Percentiles rank a stretch among this genome's conserved stretches.
phyloP scores from a whole-genome alignment of 441 rosid genomes.

The Populus trichocarpa region DNA sequence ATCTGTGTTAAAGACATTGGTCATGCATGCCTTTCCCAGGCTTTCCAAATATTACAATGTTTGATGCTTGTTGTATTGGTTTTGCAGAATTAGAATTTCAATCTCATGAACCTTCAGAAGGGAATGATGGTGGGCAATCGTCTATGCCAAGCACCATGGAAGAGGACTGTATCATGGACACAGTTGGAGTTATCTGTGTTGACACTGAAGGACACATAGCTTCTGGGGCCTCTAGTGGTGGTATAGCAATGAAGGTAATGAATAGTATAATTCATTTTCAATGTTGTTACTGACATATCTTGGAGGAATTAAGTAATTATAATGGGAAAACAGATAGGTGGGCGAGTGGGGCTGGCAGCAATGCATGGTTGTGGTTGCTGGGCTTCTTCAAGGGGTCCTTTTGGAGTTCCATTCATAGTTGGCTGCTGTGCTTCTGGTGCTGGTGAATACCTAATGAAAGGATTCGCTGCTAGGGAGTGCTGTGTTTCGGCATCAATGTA shows the following conservation, averaged over 20 bases:
- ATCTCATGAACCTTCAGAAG: conserved; percentile 15
- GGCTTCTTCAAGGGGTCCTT: conserved; percentile 83
- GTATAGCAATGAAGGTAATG: conserved; percentile 84
- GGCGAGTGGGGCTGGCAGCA: conserved; percentile 93
- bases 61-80: conserved; percentile 7
- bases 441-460: conserved; percentile 89
- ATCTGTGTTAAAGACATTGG: not conserved
- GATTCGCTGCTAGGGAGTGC: conserved; percentile 88
- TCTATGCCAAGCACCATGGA: conserved; percentile 23
- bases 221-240: conserved; percentile 92
- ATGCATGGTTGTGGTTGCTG: conserved; percentile 93
- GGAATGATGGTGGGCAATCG: conserved; percentile 16
- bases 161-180: conserved; percentile 68
- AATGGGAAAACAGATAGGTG: conserved; percentile 51
- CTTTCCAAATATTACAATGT: not conserved
- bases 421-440: conserved; percentile 91
- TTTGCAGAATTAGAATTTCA: conserved; percentile 27
- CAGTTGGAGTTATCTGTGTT: conserved; percentile 90
- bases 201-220: conserved; percentile 77
- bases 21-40: not conserved
- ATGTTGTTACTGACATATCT: not conserved
- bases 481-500: conserved; percentile 73
- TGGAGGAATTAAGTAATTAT: not conserved
- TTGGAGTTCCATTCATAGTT: conserved; percentile 58
- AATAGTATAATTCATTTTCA: conserved; percentile 4